These are phyloP conservation scores for Acanthamoeba culbertsoni DNA, from an alignment of 208 protist species.

Conservation along the genomic window DNA sequence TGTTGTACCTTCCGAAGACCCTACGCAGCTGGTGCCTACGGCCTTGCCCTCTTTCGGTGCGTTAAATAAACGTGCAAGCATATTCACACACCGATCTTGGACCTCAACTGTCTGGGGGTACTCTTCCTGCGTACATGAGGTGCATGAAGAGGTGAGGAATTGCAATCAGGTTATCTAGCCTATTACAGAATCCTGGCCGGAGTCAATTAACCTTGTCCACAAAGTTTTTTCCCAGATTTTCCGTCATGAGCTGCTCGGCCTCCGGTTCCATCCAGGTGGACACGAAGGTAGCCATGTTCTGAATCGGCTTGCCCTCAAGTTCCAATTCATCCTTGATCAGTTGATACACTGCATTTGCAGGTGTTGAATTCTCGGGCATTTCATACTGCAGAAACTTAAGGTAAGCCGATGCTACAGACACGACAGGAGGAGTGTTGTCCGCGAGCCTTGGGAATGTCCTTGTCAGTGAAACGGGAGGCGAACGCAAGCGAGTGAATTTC, in stretches of 20 bases:
- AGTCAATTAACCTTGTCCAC: conserved; percentile 55
- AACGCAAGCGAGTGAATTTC: background rate
- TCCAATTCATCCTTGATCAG: conserved; percentile 60
- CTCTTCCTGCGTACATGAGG: background rate
- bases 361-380: background rate
- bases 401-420: background rate
- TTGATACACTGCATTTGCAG: conserved; percentile 32
- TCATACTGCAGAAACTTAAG: background rate
- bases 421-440: background rate
- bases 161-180: background rate
- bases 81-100: conserved; percentile 67
- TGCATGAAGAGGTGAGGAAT: background rate
- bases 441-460: conserved; percentile 33
- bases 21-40: conserved; percentile 57
- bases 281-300: conserved; percentile 61
- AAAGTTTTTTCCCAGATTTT: conserved; percentile 61
- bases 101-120: conserved; percentile 67
- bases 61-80: conserved; percentile 64
- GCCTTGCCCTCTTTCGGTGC: conserved; percentile 20
- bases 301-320: conserved; percentile 59
- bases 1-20: conserved; percentile 58
- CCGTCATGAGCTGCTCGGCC: conserved; percentile 48
- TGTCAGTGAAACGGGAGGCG: conserved; percentile 23
- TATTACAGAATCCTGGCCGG: background rate
- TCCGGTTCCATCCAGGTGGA: conserved; percentile 45